Evolutionary conservation across 2,329 filamentous ascomycete species (phyloP), one percentile per base, ranked within the genome.

Genomic region (Aspergillus aculeatus): DNA sequence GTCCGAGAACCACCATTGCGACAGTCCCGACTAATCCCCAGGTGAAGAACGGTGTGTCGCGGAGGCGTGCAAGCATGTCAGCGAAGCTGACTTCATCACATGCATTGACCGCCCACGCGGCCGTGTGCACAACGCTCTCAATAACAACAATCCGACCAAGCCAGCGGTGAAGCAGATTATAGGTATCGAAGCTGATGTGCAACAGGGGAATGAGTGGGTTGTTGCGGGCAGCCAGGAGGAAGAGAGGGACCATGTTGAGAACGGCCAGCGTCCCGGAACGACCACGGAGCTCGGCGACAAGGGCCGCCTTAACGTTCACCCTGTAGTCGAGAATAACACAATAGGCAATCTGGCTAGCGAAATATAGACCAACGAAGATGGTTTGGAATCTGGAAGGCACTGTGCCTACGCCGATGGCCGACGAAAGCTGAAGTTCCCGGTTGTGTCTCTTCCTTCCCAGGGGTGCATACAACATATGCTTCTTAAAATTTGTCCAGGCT

Each of bases 171-270:
- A 95, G 80, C 9, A 95, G 86, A 74, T 98, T 98, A 83, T 96
- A 98, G 0, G 93, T 96, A 75, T 98, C 95, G 78, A 97, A 99
- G 75, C 91, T 94, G 73, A 98, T 89, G 68, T 89, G 86, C 59
- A 98, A 83, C 35, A 96, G 75, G 3, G 82, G 76, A 71, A 98
- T 97, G 52, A 97, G 81, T 9, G 92, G 91, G 78, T 98, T 99
- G 81, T 98, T 98, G 72, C 95, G 89, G 38, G 92, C 88, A 12
- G 93, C 92, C 59, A 98, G 85, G 64, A 98, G 85, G 69, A 98
- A 84, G 31, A 97, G 86, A 5, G 95, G 93, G 32, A 99, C 86
- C 86, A 98, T 90, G 78, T 97, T 99, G 69, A 96, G 84, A 11
- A 92, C 82, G 4, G 93, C 88, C 64, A 99, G 83, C 9, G 89